Evolutionary conservation across 2,329 filamentous ascomycete species (phyloP).

Genomic region (Pleurostoma richardsiae): DNA sequence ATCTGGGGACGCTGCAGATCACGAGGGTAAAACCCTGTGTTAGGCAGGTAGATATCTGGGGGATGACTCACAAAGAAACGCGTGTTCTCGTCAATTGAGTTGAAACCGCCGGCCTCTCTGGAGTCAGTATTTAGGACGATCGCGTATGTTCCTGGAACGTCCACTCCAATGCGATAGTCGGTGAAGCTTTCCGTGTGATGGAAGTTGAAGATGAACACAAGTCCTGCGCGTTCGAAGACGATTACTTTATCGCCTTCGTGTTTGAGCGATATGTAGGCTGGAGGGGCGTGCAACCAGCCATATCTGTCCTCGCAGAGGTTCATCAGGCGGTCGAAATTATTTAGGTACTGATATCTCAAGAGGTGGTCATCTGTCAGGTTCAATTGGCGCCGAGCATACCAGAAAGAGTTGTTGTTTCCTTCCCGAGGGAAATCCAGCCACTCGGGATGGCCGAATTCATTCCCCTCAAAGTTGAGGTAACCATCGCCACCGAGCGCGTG

Average conservation of each 20-base stretch:
- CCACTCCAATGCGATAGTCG: slow-evolving; percentile 89
- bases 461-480: slow-evolving; percentile 97
- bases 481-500: slow-evolving; percentile 90
- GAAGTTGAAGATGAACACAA: slow-evolving; percentile 97
- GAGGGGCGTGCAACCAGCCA: slow-evolving; percentile 80
- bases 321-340: slow-evolving; percentile 92
- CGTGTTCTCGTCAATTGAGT: slow-evolving; percentile 71
- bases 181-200: slow-evolving; percentile 78
- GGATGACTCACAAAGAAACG: slow-evolving; percentile 60
- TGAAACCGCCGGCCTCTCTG: slow-evolving; percentile 72
- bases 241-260: slow-evolving; percentile 91
- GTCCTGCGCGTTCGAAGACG: slow-evolving; percentile 86
- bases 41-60: too few species aligned
- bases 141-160: slow-evolving; percentile 77
- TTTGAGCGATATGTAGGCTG: slow-evolving; percentile 92
- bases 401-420: slow-evolving; percentile 89
- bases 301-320: slow-evolving; percentile 82
- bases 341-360: slow-evolving; percentile 84
- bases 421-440: slow-evolving; percentile 98
- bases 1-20: too few species aligned
- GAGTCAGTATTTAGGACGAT: slow-evolving; percentile 81
- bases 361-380: slow-evolving; percentile 84
- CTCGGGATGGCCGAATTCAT: slow-evolving; percentile 97
- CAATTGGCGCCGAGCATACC: slow-evolving; percentile 88
- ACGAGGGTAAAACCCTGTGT: too few species aligned